Conservation (phyloP, 2,329 filamentous ascomycete genomes). For the Sporothrix sp. region DNA sequence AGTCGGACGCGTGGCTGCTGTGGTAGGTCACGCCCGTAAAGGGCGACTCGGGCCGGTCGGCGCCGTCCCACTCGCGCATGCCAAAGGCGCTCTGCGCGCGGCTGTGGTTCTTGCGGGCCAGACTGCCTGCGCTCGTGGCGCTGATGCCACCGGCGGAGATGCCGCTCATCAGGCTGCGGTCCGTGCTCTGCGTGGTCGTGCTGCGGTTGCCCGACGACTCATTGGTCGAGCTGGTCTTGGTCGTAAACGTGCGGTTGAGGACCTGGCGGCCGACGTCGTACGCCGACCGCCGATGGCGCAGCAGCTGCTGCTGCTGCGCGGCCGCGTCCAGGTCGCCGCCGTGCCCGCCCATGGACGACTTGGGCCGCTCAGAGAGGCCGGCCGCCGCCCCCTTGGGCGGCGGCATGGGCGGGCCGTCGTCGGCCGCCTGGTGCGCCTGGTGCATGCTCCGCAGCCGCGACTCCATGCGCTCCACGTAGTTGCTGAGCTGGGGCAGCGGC, state of each 20-base stretch:
- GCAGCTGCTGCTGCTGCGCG: constrained; percentile 33
- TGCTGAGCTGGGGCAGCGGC: constrained; percentile 62
- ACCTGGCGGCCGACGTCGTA: constrained; percentile 64
- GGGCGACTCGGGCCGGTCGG: constrained; percentile 50
- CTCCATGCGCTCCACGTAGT: constrained; percentile 90
- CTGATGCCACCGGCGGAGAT: constrained; percentile 84
- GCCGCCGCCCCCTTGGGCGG: constrained; percentile 34
- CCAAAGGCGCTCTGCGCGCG: constrained; percentile 55
- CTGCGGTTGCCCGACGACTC: constrained; percentile 65
- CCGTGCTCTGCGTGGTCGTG: constrained; percentile 61
- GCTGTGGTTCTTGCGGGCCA: constrained; percentile 62
- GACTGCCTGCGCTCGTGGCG: constrained; percentile 88
- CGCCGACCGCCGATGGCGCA: constrained; percentile 61
- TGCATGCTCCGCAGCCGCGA: constrained; percentile 65
- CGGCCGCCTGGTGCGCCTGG: constrained; percentile 35
- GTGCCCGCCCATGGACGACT: constrained; percentile 44
- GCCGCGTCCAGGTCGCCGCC: constrained; percentile 22
- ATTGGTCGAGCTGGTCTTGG: constrained; percentile 74
- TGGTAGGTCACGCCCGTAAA: constrained; percentile 82
- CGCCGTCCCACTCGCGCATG: constrained; percentile 44
- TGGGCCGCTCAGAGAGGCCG: constrained; percentile 40
- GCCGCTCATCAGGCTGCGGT: constrained; percentile 87
- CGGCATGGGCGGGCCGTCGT: constrained; percentile 43
- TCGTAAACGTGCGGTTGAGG: constrained; percentile 73
- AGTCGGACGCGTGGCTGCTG: constrained; percentile 65